Percentiles rank a stretch among this genome's conserved stretches.
Conservation (phyloP, 2,329 filamentous ascomycete species). For the Bertia moriformis region DNA sequence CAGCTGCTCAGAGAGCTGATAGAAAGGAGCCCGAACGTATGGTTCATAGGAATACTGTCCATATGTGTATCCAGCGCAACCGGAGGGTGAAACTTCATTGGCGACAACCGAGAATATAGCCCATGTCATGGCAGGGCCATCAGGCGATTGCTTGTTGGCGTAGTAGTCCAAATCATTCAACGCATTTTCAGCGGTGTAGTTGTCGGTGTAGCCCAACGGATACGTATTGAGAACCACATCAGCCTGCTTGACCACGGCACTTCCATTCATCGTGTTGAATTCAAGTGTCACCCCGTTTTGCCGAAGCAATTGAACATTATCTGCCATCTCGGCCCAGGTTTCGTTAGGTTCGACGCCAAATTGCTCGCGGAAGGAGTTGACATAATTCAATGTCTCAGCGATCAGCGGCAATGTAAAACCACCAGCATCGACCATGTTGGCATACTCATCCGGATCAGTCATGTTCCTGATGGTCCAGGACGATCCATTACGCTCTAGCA, state of each 20-base stretch:
- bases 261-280: slow-evolving; percentile 52
- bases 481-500: slow-evolving; percentile 43
- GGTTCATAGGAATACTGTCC: slow-evolving; percentile 46
- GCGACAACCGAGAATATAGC: slow-evolving; percentile 55
- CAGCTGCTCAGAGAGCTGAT: slow-evolving; percentile 57
- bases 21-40: slow-evolving; percentile 53
- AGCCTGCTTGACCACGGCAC: slow-evolving; percentile 53
- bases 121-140: slow-evolving; percentile 63
- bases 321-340: slow-evolving; percentile 39
- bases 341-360: slow-evolving; percentile 37
- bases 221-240: slow-evolving; percentile 56
- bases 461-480: slow-evolving; percentile 41
- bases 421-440: slow-evolving; percentile 52
- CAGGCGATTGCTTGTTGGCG: slow-evolving; percentile 49
- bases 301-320: slow-evolving; percentile 24
- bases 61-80: slow-evolving; percentile 57
- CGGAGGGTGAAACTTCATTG: slow-evolving; percentile 48
- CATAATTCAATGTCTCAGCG: slow-evolving; percentile 33
- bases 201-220: slow-evolving; percentile 42
- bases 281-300: slow-evolving; percentile 37
- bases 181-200: slow-evolving; percentile 29
- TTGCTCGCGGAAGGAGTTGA: slow-evolving; percentile 39
- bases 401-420: slow-evolving; percentile 55
- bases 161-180: slow-evolving; percentile 50
- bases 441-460: slow-evolving; percentile 63